Evolutionary conservation across 208 protist species (phyloP), one percentile per base, ranked within the genome.

Genomic region (Trichomonas vaginalis): DNA sequence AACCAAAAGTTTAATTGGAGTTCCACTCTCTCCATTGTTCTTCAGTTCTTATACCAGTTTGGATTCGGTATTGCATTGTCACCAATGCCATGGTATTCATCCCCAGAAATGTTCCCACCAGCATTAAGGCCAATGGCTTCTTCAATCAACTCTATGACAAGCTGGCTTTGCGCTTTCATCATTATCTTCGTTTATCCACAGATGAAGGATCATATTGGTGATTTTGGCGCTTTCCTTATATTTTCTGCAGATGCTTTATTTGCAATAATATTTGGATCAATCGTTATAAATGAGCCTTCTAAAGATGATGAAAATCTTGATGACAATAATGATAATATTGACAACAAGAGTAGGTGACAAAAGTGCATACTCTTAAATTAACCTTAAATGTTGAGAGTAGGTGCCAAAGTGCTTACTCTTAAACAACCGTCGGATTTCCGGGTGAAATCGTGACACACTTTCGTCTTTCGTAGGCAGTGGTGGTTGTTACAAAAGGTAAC

Each of bases 141-240:
- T 45, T 40, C 51, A 15, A 56, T 96, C 23, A 15, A 35, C 45
- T 37, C 95, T 14, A 88, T 86, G 17, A 49, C 79, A 42, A 96
- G 88, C 42, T 96, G 95, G 95, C 27, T 47, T n/a, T 96, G 49
- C 56, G 56, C 49, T 46, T 96, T 96, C 56, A 27, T 87, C 14
- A 56, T 96, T 23, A 96, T 88, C n/a, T 23, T 88, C 17, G 35
- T 87, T 40, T 96, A 87, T 40, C 82, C 82, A 48, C 35, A 47
- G 8, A 88, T 88, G 82, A 6, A 88, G 32, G 23, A n/a, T 10
- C 17, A n/a, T 14, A 45, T 88, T 45, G 82, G 82, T n/a, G 39
- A 48, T 47, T 47, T 88, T 32, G 35, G 35, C 0, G 35, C 40
- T 47, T 88, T 88, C 14, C 6, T 88, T 2, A 45, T 88, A 45